Evolutionary conservation across 78 protist species (phyloP), one percentile per base, ranked within the genome.

Genomic region (Thecamonas trahens): DNA sequence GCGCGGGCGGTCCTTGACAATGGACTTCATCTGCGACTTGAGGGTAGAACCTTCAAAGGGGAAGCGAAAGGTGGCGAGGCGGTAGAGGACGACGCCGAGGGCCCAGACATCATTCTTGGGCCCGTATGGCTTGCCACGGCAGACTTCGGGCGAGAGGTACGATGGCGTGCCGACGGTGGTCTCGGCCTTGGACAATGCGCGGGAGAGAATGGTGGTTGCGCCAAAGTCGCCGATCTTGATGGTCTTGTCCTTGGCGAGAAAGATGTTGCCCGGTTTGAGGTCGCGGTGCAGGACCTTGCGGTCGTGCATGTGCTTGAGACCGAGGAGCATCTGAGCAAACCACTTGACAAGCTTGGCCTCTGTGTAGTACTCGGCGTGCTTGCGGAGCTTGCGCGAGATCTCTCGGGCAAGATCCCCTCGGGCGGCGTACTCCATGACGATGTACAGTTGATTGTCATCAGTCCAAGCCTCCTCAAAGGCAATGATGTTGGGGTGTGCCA

Each of bases 221-320:
- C 88, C 88, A 59, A 78, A 83, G 57, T 89, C 94, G 24, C 94
- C 94, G 34, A 89, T 59, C 57, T 84, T 83, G 42, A 84, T 42
- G 2, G 52, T 31, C 49, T 71, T 66, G 29, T 35, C 32, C 18
- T 64, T 42, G 35, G 74, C 60, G 32, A 89, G 34, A 37, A 85
- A 84, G 44, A 89, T 64, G 47, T 89, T 89, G 13, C 78, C 94
- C 8, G 94, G 83, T 67, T 90, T 89, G 32, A 89, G 50, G 79
- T 89, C 94, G 35, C 76, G 52, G 70, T 89, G 94, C 29, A 89
- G 26, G 68, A 89, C 65, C 20, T 82, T 50, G 29, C 26, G 73
- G 22, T 40, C 17, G 74, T 89, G 94, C 14, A 89, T 53, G 37
- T 76, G 80, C 62, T 73, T 45, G 8, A 85, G 67, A 13, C 86